phyloP scores from a whole-genome alignment of 2,329 filamentous ascomycete genomes.

The Colletotrichum spinosum region DNA sequence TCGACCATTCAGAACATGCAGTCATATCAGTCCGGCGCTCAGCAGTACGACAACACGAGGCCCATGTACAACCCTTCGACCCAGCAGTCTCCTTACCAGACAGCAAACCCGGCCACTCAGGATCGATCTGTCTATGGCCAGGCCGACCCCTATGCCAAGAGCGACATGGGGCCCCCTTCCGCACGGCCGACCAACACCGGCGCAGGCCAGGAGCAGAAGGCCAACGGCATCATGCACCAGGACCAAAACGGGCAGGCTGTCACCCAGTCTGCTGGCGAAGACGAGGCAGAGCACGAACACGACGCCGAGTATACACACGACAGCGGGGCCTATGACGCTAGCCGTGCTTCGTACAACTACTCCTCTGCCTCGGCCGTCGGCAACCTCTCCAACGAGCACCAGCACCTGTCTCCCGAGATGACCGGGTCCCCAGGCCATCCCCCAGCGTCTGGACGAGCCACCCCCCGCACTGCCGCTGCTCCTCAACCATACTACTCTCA shows the following conservation, averaged over 20 bases:
- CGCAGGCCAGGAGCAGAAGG: slow-evolving; percentile 70
- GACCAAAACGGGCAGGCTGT: slow-evolving; percentile 66
- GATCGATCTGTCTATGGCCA: slow-evolving; percentile 76
- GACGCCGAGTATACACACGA: slow-evolving; percentile 90
- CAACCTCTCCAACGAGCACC: slow-evolving; percentile 76
- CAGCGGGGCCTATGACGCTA: slow-evolving; percentile 78
- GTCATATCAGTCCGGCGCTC: slow-evolving; percentile 76
- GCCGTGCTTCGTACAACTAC: slow-evolving; percentile 82
- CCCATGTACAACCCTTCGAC: slow-evolving; percentile 81
- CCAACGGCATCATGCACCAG: slow-evolving; percentile 74
- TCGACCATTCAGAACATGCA: slow-evolving; percentile 82
- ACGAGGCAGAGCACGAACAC: slow-evolving; percentile 80
- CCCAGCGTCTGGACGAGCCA: slow-evolving; percentile 84
- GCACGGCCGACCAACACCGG: slow-evolving; percentile 68
- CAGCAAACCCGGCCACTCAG: slow-evolving; percentile 68
- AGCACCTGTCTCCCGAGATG: slow-evolving; percentile 85
- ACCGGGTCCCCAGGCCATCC: slow-evolving; percentile 84
- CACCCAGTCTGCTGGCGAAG: slow-evolving; percentile 66
- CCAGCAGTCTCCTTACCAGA: slow-evolving; percentile 79
- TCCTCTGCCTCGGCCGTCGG: slow-evolving; percentile 72
- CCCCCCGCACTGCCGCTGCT: slow-evolving; percentile 81
- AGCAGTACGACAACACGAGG: slow-evolving; percentile 80
- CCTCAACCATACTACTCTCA: slow-evolving; percentile 80
- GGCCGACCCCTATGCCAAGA: slow-evolving; percentile 78
- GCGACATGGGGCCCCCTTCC: slow-evolving; percentile 88